Evolutionary conservation across 2,329 filamentous ascomycete species (phyloP).

Genomic region (Albifimbria verrucaria): DNA sequence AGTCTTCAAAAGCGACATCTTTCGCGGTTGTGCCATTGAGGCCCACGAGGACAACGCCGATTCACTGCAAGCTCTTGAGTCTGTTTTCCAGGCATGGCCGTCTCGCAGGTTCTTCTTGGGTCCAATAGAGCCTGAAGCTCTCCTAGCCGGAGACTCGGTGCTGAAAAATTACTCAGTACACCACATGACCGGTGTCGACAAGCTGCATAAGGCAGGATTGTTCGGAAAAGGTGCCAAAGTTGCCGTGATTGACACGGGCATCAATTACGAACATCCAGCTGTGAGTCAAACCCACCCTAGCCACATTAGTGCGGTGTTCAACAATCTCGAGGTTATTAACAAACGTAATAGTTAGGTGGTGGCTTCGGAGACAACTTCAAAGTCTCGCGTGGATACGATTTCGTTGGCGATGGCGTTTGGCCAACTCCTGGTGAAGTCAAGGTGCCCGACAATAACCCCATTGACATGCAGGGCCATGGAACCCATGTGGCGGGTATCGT

Average conservation of each 20-base stretch:
- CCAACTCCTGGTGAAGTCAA: constrained; percentile 23
- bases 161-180: constrained; percentile 16
- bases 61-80: constrained; percentile 9
- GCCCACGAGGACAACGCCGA: constrained; percentile 12
- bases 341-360: constrained; percentile 31
- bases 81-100: constrained; percentile 12
- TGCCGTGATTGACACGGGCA: constrained; percentile 18
- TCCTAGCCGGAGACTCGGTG: background rate
- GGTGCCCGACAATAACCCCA: constrained; percentile 34
- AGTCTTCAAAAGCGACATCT: constrained; percentile 4
- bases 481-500: constrained; percentile 44
- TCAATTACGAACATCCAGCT: constrained; percentile 5
- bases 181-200: constrained; percentile 15
- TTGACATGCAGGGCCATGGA: constrained; percentile 38
- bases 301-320: background rate
- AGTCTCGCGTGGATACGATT: constrained; percentile 39
- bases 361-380: constrained; percentile 43
- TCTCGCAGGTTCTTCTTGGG: constrained; percentile 5
- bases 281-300: background rate
- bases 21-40: constrained; percentile 10
- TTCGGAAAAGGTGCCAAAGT: constrained; percentile 15
- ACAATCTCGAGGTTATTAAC: no score
- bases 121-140: background rate
- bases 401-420: constrained; percentile 32
- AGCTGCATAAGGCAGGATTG: constrained; percentile 15